Conservation (phyloP, 1,284 basidiomycete species). For the Fistulinella staudtii region DNA sequence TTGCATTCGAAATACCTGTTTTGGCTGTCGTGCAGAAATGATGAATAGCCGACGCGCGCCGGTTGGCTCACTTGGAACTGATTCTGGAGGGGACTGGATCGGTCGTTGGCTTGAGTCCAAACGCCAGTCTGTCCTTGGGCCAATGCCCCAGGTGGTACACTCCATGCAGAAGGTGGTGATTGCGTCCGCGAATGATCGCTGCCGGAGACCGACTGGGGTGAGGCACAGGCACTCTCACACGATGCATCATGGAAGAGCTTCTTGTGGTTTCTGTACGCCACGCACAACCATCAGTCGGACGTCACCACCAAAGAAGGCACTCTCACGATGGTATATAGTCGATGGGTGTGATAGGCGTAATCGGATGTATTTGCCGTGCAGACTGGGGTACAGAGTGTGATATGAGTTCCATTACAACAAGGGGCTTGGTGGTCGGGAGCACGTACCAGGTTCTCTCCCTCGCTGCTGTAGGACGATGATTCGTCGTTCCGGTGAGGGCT, state of each 20-base stretch:
- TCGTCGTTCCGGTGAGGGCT: conserved; percentile 24
- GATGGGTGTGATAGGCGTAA: conserved; percentile 36
- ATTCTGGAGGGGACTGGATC: conserved; percentile 34
- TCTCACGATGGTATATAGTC: conserved; percentile 32
- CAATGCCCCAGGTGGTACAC: conserved; percentile 27
- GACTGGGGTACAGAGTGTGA: conserved; percentile 14
- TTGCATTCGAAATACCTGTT: conserved; percentile 39
- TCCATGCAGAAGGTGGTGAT: conserved; percentile 33
- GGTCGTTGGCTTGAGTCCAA: conserved; percentile 28
- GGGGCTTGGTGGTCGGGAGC: conserved; percentile 2
- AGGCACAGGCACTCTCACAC: conserved; percentile 29
- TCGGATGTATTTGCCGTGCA: conserved; percentile 31
- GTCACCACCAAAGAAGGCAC: conserved; percentile 6
- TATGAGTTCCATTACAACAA: conserved; percentile 6
- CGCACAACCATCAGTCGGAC: conserved; percentile 13
- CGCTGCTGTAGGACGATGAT: conserved; percentile 23
- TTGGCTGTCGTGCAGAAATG: conserved; percentile 49
- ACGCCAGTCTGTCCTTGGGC: conserved; percentile 19
- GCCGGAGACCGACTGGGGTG: conserved; percentile 29
- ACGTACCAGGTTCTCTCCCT: conserved; percentile 26
- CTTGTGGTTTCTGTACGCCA: conserved; percentile 29
- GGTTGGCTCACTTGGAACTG: conserved; percentile 39
- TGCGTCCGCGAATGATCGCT: conserved; percentile 36
- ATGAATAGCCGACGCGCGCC: conserved; percentile 52
- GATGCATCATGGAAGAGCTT: conserved; percentile 32